Evolutionary conservation across 2,329 filamentous ascomycete genomes (phyloP).

Genomic region (Apiospora koreana): DNA sequence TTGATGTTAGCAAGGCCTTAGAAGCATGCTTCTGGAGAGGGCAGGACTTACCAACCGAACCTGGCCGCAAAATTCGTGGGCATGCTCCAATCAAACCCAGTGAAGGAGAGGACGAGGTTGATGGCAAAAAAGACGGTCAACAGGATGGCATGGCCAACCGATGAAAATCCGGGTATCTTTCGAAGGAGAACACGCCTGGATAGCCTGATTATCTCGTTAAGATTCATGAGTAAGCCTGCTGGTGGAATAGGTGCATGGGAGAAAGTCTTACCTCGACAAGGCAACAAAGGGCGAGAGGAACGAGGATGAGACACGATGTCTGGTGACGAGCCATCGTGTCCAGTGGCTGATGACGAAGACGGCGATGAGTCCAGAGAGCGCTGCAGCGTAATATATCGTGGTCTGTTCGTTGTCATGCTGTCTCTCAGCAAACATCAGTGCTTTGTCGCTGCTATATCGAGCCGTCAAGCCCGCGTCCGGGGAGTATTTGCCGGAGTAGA

Average conservation of each 20-base stretch:
- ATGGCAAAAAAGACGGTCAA: constrained; percentile 35
- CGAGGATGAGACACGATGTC: constrained; percentile 7
- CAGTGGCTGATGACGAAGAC: constrained; percentile 20
- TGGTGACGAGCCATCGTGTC: constrained; percentile 13
- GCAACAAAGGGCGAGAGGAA: constrained; percentile 16
- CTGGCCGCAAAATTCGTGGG: constrained; percentile 30
- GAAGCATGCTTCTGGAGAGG: not conserved
- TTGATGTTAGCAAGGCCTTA: constrained; percentile 12
- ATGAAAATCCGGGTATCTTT: constrained; percentile 38
- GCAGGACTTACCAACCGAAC: constrained; percentile 30
- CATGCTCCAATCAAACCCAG: constrained; percentile 23
- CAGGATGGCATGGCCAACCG: constrained; percentile 38
- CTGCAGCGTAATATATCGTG: constrained; percentile 19
- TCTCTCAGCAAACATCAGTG: constrained; percentile 10
- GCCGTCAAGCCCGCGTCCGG: not conserved
- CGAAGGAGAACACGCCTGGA: constrained; percentile 27
- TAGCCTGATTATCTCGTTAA: constrained; percentile 6
- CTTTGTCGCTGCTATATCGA: not conserved
- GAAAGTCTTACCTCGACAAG: constrained; percentile 14
- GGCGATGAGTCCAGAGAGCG: constrained; percentile 17
- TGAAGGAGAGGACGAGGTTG: constrained; percentile 37
- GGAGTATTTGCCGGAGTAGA: not conserved
- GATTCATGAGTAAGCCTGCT: not conserved
- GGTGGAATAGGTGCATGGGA: no score
- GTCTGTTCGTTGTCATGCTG: constrained; percentile 13